Evolutionary conservation across 441 rosid genomes (phyloP), one percentile per base, ranked within the genome.

Genomic region (Gossypium laxum): DNA sequence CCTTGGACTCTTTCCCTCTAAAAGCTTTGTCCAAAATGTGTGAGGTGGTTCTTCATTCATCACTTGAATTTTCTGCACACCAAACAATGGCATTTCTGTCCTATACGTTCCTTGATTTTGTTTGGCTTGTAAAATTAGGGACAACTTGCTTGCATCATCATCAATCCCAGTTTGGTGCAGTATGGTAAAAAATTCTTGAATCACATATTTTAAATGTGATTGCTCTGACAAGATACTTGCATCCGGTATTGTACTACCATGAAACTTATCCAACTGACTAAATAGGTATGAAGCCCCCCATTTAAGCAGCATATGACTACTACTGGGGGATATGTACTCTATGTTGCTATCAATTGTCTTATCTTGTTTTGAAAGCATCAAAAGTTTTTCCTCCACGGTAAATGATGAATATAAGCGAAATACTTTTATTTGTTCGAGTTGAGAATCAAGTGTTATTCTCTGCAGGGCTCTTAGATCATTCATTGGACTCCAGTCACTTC

Each of bases 251-350:
- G 52, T 64, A 26, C 41, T 61, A 72, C 28, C 52, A 51, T 89
- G 97, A 78, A 90, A 86, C 69, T 88, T 86, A 5, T 84, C 82
- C 85, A 92, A 82, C 78, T 80, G 85, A 45, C 72, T 74, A 71
- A 95, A 89, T 48, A 95, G 72, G 82, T 84, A 75, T 19, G 88
- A 75, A 34, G 94, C 91, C 50, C 96, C 96, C 97, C 93, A 89
- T 90, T 85, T 92, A 54, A 95, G 92, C 75, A 95, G 83, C 77
- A 68, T 74, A 56, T 92, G 94, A 64, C 79, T 77, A 51, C 75
- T 75, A 72, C 61, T 45, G 14, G 80, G 82, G 76, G 58, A 80
- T 72, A 81, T 73, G 76, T 72, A 84, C 80, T 83, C 90, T 3
- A 74, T 18, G 65, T 69, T 74, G 77, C 82, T 77, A 57, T 85